These are phyloP conservation scores for Xylaria sp. DNA, from an alignment of 2,329 filamentous ascomycete genomes.

Conservation along the genomic window DNA sequence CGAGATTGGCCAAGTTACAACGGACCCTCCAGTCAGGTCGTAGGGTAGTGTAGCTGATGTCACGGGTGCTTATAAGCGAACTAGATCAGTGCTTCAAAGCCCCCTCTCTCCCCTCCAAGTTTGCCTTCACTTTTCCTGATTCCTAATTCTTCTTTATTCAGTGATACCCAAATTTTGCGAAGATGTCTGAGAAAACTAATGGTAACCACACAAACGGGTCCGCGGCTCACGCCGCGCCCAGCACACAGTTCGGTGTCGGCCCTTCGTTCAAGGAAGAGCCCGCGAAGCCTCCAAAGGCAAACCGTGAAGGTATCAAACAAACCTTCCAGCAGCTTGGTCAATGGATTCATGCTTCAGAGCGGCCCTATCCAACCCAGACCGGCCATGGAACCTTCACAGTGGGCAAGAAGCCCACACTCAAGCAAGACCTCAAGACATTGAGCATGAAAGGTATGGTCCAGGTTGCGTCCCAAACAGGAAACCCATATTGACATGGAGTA, in stretches of 20 bases:
- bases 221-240: slow-evolving; percentile 12
- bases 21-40: slow-evolving; percentile 6
- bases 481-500: neutral
- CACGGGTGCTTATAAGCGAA: slow-evolving; percentile 21
- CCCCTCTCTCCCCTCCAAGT: neutral
- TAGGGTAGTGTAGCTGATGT: slow-evolving; percentile 7
- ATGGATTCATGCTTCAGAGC: slow-evolving; percentile 54
- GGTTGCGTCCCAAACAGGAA: too few species aligned
- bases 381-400: slow-evolving; percentile 65
- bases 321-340: slow-evolving; percentile 45
- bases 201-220: slow-evolving; percentile 24
- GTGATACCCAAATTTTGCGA: slow-evolving; percentile 23
- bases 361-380: slow-evolving; percentile 67
- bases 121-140: neutral
- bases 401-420: slow-evolving; percentile 56
- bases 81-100: neutral
- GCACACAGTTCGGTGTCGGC: slow-evolving; percentile 22
- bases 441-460: slow-evolving; percentile 51
- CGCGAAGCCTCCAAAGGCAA: slow-evolving; percentile 33
- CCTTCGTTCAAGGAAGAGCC: slow-evolving; percentile 32
- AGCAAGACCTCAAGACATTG: slow-evolving; percentile 63
- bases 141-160: neutral
- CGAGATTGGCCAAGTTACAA: slow-evolving; percentile 20
- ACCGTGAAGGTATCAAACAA: slow-evolving; percentile 43
- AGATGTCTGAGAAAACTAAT: slow-evolving; percentile 30